phyloP scores from a whole-genome alignment of 2,329 filamentous ascomycete genomes.

The Aspergillaceae sp. region DNA sequence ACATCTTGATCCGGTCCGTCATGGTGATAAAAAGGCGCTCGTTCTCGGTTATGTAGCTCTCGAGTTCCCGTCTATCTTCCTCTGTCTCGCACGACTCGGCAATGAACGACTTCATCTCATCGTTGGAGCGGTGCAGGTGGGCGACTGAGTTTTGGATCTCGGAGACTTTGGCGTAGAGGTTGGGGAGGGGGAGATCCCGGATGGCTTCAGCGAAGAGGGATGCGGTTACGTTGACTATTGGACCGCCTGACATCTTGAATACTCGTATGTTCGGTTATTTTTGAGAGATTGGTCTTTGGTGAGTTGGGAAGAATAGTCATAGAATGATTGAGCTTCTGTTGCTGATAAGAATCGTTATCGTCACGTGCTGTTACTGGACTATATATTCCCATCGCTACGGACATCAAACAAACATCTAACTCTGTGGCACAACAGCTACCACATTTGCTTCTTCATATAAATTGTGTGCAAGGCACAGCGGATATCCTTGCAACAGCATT shows the following conservation, averaged over 20 bases:
- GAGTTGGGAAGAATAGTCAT: no score
- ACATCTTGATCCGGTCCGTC: slow-evolving; percentile 45
- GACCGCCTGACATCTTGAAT: slow-evolving; percentile 39
- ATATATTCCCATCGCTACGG: no score
- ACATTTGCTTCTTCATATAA: no score
- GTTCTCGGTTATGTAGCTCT: slow-evolving; percentile 47
- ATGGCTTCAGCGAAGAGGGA: slow-evolving; percentile 48
- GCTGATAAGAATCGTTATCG: slow-evolving; percentile 6
- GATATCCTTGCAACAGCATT: no score
- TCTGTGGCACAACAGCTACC: no score
- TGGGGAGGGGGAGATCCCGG: slow-evolving; percentile 48
- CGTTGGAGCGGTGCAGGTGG: slow-evolving; percentile 51
- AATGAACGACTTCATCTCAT: slow-evolving; percentile 46
- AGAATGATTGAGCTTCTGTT: no score
- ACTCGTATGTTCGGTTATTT: neutral
- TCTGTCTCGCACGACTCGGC: slow-evolving; percentile 43
- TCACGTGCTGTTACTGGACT: slow-evolving; percentile 6
- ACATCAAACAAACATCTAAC: no score
- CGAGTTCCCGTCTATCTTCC: slow-evolving; percentile 33
- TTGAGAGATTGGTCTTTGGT: neutral
- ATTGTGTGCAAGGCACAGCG: no score
- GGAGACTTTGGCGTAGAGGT: slow-evolving; percentile 52
- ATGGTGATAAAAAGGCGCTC: slow-evolving; percentile 48
- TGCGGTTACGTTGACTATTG: slow-evolving; percentile 42
- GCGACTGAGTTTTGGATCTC: slow-evolving; percentile 53